These are phyloP conservation scores for Acaromyces ingoldii DNA, from an alignment of 1,284 basidiomycete genomes.

Conservation along the genomic window DNA sequence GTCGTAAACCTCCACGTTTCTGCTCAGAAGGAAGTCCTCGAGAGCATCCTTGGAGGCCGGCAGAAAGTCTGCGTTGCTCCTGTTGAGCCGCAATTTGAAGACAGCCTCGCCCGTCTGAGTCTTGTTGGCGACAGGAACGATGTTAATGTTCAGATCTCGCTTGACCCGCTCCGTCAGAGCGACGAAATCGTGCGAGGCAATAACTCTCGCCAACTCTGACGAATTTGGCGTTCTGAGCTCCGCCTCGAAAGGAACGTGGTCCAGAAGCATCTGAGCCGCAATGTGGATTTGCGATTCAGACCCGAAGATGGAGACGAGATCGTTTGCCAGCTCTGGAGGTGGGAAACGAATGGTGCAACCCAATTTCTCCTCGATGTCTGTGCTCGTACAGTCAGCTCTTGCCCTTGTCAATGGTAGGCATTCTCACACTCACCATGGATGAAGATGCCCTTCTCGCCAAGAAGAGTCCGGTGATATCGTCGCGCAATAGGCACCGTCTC, in stretches of 20 bases:
- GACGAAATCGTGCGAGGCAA: constrained; percentile 72
- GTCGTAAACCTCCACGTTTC: constrained; percentile 60
- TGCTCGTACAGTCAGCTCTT: too few species aligned
- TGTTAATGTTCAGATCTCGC: constrained; percentile 84
- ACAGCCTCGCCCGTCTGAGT: constrained; percentile 59
- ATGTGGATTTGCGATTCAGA: constrained; percentile 96
- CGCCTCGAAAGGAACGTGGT: constrained; percentile 95
- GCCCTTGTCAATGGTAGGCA: too few species aligned
- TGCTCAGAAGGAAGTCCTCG: constrained; percentile 80
- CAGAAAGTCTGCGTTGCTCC: constrained; percentile 70
- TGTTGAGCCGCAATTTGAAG: constrained; percentile 91
- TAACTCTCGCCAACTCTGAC: constrained; percentile 69
- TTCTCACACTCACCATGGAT: too few species aligned
- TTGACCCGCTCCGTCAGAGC: constrained; percentile 82
- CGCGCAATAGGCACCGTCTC: constrained; percentile 89
- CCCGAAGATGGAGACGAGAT: constrained; percentile 86
- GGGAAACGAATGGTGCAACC: constrained; percentile 92
- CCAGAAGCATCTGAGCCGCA: constrained; percentile 86
- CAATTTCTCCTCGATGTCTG: constrained; percentile 94
- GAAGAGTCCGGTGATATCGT: constrained; percentile 85
- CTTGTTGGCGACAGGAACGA: constrained; percentile 62
- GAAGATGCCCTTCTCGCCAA: constrained; percentile 94
- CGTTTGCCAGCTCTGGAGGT: constrained; percentile 87
- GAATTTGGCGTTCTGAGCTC: constrained; percentile 82
- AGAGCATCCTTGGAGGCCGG: constrained; percentile 83